A percentile compares a stretch with the other conserved stretches of the same genome.
These are phyloP conservation scores for Caloboletus firmus DNA, from an alignment of 1,284 basidiomycete genomes.

Conservation along the genomic window DNA sequence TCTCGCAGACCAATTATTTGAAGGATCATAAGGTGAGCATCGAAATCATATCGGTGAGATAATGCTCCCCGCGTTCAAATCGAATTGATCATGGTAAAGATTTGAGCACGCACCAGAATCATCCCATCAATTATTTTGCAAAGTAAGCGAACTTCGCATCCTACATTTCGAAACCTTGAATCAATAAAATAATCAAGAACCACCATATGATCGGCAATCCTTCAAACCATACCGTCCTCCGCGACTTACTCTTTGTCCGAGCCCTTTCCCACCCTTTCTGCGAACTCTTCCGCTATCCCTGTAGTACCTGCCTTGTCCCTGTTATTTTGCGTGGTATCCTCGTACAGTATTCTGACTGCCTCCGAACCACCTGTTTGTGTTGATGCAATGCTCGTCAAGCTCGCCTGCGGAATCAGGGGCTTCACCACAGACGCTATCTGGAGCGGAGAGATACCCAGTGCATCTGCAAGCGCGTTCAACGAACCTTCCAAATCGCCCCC, in stretches of 20 bases:
- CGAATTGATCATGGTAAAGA: no score
- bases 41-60: no score
- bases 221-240: background rate
- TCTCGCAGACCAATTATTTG: no score
- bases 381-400: conserved; percentile 49
- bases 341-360: conserved; percentile 43
- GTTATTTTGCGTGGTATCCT: conserved; percentile 6
- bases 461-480: conserved; percentile 57
- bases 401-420: conserved; percentile 57
- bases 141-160: no score
- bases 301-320: background rate
- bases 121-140: no score
- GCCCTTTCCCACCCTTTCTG: background rate
- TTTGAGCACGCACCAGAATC: no score
- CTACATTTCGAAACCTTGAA: no score
- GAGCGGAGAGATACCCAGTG: conserved; percentile 60
- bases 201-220: background rate
- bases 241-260: background rate
- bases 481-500: conserved; percentile 42
- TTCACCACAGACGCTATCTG: conserved; percentile 57
- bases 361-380: conserved; percentile 39
- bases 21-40: no score
- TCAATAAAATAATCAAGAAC: no score
- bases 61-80: no score
- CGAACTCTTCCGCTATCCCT: background rate